Evolutionary conservation across 306 rosid genomes (phyloP).

Genomic region (Lupinus albus): DNA sequence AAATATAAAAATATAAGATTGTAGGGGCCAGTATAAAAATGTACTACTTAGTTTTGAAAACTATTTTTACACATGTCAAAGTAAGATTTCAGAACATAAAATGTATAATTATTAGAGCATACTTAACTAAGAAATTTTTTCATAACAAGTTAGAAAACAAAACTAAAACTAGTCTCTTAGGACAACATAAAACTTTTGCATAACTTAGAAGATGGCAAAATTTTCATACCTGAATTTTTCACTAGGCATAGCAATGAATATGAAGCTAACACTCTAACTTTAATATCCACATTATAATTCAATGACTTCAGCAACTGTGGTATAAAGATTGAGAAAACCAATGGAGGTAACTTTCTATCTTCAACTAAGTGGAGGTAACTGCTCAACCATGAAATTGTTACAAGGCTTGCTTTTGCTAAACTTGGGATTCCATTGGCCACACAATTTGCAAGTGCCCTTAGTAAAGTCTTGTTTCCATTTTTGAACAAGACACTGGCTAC

Average conservation of each 20-base stretch:
- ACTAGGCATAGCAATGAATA: slow-evolving; percentile 57
- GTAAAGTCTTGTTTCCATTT: slow-evolving; percentile 55
- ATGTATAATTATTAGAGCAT: no score
- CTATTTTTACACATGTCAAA: background rate
- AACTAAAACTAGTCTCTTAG: background rate
- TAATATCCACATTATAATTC: slow-evolving; percentile 51
- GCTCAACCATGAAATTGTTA: slow-evolving; percentile 69
- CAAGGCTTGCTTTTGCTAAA: slow-evolving; percentile 66
- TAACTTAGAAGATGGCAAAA: background rate
- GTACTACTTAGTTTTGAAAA: no score
- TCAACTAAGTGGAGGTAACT: slow-evolving; percentile 45
- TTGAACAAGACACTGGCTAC: slow-evolving; percentile 49
- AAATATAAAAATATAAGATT: no score
- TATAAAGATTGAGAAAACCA: slow-evolving; percentile 54
- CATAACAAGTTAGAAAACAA: background rate
- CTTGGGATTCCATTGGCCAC: slow-evolving; percentile 55
- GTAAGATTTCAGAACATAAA: no score
- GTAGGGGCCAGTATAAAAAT: no score
- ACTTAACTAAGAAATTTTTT: background rate
- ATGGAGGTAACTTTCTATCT: slow-evolving; percentile 44
- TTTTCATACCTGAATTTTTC: slow-evolving; percentile 54
- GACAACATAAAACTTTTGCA: background rate
- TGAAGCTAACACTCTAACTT: slow-evolving; percentile 73
- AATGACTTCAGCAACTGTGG: slow-evolving; percentile 56
- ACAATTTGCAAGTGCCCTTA: slow-evolving; percentile 56